phyloP scores from a whole-genome alignment of 1,284 basidiomycete species.

The Cutaneotrichosporon curvatum region DNA sequence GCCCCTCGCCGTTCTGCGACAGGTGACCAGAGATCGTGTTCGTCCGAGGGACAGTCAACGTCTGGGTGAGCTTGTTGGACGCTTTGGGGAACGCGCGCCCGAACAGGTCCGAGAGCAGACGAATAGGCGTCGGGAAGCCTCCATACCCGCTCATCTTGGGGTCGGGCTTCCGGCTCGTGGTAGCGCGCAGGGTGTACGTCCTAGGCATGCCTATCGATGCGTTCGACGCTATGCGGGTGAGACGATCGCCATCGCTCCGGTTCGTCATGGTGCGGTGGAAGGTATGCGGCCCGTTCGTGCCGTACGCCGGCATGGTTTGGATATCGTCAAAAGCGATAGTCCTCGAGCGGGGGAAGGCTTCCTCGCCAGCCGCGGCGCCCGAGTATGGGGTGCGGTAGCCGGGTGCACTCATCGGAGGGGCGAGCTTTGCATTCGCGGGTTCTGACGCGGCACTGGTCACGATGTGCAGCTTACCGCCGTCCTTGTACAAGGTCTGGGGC shows the following conservation, averaged over 20 bases:
- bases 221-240: conserved; percentile 24
- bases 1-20: conserved; percentile 46
- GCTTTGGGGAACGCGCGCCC: conserved; percentile 56
- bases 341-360: conserved; percentile 50
- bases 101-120: conserved; percentile 53
- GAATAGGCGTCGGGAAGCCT: conserved; percentile 78
- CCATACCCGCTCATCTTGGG: conserved; percentile 55
- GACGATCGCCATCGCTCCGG: conserved; percentile 23
- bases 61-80: conserved; percentile 53
- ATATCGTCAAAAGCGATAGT: conserved; percentile 55
- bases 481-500: too few relatives aligned
- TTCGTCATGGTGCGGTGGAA: conserved; percentile 39
- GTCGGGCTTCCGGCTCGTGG: conserved; percentile 32
- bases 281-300: conserved; percentile 3
- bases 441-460: too few relatives aligned
- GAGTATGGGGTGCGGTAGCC: not conserved
- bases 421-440: too few relatives aligned
- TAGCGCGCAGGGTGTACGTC: conserved; percentile 42
- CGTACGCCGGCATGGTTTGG: not conserved
- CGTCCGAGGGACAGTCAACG: conserved; percentile 65
- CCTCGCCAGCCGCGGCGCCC: not conserved
- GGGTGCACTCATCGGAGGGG: too few relatives aligned
- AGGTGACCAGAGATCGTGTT: conserved; percentile 52
- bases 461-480: too few relatives aligned
- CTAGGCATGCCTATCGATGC: conserved; percentile 33